Evolutionary conservation across 495 filamentous ascomycete genomes (phyloP), one percentile per base, ranked within the genome.

Genomic region (Hypoxylon crocopeplum): DNA sequence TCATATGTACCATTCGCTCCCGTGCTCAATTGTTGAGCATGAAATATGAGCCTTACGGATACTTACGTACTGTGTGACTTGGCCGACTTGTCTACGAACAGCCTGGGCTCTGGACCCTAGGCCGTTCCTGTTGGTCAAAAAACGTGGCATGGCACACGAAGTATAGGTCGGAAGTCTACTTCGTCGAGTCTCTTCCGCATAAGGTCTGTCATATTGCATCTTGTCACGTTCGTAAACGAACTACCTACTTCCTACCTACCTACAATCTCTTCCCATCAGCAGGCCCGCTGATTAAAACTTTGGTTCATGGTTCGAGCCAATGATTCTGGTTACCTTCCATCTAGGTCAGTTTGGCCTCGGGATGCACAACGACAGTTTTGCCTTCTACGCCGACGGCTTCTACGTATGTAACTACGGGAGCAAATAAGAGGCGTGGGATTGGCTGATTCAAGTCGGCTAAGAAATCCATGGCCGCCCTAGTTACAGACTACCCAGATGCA

Each of bases 311-410:
- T 17, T 49, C 44, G 11, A 49, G 29, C 56, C 56, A 64, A 51
- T 54, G 22, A 34, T 48, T 30, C 24, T 55, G 36, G 61, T 45
- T 51, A 56, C 50, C 46, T 59, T 56, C 51, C 56, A 59, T 56
- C 56, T 59, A 65, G 56, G 49, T 51, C 45, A 65, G 61, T 50
- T 48, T 64, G 24, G 37, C 34, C 29, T 64, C 41, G 48, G 48
- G 61, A 56, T 39, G 48, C 48, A 55, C 55, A 42, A 42, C 11
- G 27, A 63, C 32, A 17, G 37, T 52, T 63, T 57, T 48, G 41
- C 48, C 47, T 48, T 52, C 50, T 30, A 52, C 30, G 47, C 33
- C 44, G 48, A 40, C 19, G 32, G 50, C 40, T 53, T 34, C 32
- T 34, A 55, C 56, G 51, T 41, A 55, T 62, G 51, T 41, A 45